A percentile compares a stretch with the other conserved stretches of the same genome.
Evolutionary conservation across 306 rosid species (phyloP).

Genomic region (Benincasa hispida): DNA sequence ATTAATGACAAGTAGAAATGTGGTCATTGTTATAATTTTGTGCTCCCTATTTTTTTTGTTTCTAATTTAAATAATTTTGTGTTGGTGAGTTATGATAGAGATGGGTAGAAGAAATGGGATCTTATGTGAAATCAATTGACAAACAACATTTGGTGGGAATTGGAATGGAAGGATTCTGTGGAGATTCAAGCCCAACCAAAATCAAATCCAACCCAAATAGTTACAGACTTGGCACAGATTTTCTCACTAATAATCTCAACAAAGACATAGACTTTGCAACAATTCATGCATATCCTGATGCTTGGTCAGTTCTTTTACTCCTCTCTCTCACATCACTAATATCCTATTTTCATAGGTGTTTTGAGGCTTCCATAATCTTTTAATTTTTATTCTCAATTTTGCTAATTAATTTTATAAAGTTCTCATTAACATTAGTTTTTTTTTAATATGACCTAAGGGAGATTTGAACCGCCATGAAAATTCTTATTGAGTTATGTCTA

Average conservation of each 20-base stretch:
- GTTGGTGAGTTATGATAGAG: conserved; percentile 8
- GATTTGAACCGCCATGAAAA: too few relatives aligned
- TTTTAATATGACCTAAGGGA: too few relatives aligned
- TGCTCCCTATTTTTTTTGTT: too few relatives aligned
- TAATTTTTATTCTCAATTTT: too few relatives aligned
- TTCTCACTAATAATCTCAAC: conserved; percentile 27
- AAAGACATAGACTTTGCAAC: conserved; percentile 39
- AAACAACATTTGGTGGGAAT: conserved; percentile 32
- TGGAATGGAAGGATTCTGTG: conserved; percentile 70
- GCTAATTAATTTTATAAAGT: too few relatives aligned
- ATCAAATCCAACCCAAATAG: conserved; percentile 36
- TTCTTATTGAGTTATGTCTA: too few relatives aligned
- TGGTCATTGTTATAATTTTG: too few relatives aligned
- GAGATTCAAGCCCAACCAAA: conserved; percentile 30
- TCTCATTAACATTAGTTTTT: too few relatives aligned
- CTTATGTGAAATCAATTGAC: conserved; percentile 38
- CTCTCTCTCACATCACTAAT: neutral
- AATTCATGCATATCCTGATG: conserved; percentile 44
- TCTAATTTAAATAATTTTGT: neutral
- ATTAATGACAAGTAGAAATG: too few relatives aligned
- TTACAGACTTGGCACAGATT: conserved; percentile 40
- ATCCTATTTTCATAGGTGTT: too few relatives aligned
- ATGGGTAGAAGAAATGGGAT: conserved; percentile 59
- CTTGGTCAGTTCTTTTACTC: conserved; percentile 26
- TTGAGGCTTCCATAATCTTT: too few relatives aligned